Percentiles rank a stretch among this genome's conserved stretches.
phyloP scores from a whole-genome alignment of 176 grass and related monocot genomes.

The Carex cristatella region DNA sequence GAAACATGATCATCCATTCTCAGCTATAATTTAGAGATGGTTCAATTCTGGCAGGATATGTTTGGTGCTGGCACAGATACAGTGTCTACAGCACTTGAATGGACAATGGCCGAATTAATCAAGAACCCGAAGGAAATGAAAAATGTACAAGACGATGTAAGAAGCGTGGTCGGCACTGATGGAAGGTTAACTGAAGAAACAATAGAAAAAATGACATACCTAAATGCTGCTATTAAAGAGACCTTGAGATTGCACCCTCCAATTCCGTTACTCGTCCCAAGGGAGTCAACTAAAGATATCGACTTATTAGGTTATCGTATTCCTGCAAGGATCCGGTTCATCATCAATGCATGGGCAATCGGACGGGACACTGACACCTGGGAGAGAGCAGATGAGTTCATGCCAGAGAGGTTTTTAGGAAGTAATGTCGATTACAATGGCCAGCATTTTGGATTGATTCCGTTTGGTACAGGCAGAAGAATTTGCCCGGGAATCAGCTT shows the following conservation, averaged over 20 bases:
- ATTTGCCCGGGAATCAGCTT: constrained; percentile 25
- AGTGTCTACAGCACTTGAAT: neutral
- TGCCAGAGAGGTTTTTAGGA: constrained; percentile 26
- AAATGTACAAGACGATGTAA: constrained; percentile 33
- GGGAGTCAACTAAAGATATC: constrained; percentile 28
- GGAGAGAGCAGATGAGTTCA: constrained; percentile 29
- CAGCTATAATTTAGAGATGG: neutral
- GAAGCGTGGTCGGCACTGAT: neutral
- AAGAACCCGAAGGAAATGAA: constrained; percentile 6
- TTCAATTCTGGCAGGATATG: constrained; percentile 18
- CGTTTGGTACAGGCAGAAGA: constrained; percentile 24
- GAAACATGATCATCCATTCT: neutral
- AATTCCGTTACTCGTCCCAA: constrained; percentile 28
- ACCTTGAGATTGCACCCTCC: constrained; percentile 44
- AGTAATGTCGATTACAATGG: constrained; percentile 21
- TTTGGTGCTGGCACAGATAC: constrained; percentile 23
- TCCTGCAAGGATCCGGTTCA: constrained; percentile 22
- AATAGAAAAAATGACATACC: constrained; percentile 28
- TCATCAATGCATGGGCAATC: constrained; percentile 50
- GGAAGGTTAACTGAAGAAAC: constrained; percentile 25
- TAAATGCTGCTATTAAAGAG: constrained; percentile 36
- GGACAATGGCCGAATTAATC: constrained; percentile 21
- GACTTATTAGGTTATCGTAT: constrained; percentile 23
- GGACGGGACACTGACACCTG: constrained; percentile 28
- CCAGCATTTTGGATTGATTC: constrained; percentile 20